Evolutionary conservation across 2,329 filamentous ascomycete genomes (phyloP), one percentile per base, ranked within the genome.

Genomic region (Pestalotiopsis sp.): DNA sequence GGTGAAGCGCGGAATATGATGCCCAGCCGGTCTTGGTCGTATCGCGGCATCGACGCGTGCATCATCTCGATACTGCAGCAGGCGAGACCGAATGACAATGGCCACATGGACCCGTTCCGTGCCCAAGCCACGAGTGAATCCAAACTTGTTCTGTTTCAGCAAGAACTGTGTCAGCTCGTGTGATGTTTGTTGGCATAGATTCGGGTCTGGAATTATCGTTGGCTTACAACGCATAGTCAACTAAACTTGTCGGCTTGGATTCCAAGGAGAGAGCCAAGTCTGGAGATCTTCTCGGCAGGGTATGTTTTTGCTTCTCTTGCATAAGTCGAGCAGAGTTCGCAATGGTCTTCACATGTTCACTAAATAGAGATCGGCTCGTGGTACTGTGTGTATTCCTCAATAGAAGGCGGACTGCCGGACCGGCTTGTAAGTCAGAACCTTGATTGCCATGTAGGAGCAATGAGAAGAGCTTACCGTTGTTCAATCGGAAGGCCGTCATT

Each of bases 1-100:
- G 89, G 89, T 0, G 88, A 90, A 22, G 88, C 89, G 65, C 89
- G 86, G 80, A 91, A 91, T 75, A 91, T 89, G 70, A 89, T 90
- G 60, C 88, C 88, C 17, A 90, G 80, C 20, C 88, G 83, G 77
- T 90, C 88, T 72, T 89, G 87, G 68, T 89, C 88, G 79, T 89
- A 89, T 17, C 87, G 82, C 3, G 88, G 88, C 72, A 87, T 88
- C 1, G 87, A 89, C 2, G 85, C 79, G 70, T 88, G 86, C 88
- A 90, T 90, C 88, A 90, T 90, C 73, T 90, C 88, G 66, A 90
- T 72, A 63, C 85, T 84, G 75, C 88, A 90, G 77, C 88, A 90
- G 68, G 88, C 88, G 10, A 90, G 84, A n/a, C 81, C 88, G 72
- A 90, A 89, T 17, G 82, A 85, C 74, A 90, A 77, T 3, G 87